These are phyloP conservation scores for Russula virescens DNA, from an alignment of 768 basidiomycete species.

Conservation along the genomic window DNA sequence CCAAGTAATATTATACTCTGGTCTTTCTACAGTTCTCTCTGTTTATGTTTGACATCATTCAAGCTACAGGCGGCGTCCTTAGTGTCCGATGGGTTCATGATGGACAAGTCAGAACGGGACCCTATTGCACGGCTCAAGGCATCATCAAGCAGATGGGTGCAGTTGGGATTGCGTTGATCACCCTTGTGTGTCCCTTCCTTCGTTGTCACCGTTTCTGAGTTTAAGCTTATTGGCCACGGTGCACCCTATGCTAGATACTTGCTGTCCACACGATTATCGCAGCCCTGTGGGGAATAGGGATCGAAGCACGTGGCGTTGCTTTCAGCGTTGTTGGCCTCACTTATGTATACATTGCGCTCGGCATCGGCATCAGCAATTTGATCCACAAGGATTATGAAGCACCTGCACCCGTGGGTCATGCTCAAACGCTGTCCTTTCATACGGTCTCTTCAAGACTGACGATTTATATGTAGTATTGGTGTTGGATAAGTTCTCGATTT, in stretches of 20 bases:
- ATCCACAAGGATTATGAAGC: too few relatives aligned
- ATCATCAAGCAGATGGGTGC: constrained; percentile 40
- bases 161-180: constrained; percentile 38
- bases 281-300: constrained; percentile 34
- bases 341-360: too few relatives aligned
- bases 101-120: constrained; percentile 32
- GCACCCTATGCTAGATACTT: constrained; percentile 26
- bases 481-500: constrained; percentile 37
- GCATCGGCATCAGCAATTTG: too few relatives aligned
- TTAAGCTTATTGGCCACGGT: constrained; percentile 19
- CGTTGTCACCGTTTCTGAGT: neutral
- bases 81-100: constrained; percentile 35
- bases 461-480: constrained; percentile 34
- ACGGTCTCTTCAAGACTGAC: neutral
- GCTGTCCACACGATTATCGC: constrained; percentile 37
- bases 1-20: constrained; percentile 10
- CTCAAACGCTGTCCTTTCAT: neutral
- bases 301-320: constrained; percentile 17
- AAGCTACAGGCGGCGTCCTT: constrained; percentile 36
- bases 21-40: constrained; percentile 27
- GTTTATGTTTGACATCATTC: constrained; percentile 33
- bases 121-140: constrained; percentile 37
- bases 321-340: too few relatives aligned
- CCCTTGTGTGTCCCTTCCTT: constrained; percentile 31
- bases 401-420: too few relatives aligned